Evolutionary conservation across 2,329 filamentous ascomycete genomes (phyloP), one percentile per base, ranked within the genome.

Genomic region (Zalaria sp.): DNA sequence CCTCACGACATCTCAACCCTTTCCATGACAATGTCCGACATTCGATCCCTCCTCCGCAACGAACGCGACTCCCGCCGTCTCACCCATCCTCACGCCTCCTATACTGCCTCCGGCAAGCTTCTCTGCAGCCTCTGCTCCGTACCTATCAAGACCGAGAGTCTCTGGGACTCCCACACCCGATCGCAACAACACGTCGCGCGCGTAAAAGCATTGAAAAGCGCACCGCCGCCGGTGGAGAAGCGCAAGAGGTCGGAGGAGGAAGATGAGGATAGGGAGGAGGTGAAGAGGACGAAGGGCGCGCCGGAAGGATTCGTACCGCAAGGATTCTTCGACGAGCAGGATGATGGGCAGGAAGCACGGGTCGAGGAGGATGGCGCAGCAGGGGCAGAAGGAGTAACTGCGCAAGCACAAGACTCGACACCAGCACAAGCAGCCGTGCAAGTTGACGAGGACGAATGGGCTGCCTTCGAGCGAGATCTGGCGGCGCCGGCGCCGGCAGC

Each of bases 381-480:
- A 10, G 34, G 37, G n/a, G 6, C 11, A 11, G 40, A 41, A 37
- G 31, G 27, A 27, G 42, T 8, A 3, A 5, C 8, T n/a, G 18
- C 18, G 34, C 5, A 27, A 38, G 5, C 34, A 37, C 29, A 36
- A n/a, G n/a, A 39, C 28, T 18, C 4, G 18, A 36, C 25, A 3
- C 28, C 40, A 4, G 28, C 37, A 4, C 34, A 35, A 37, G 39
- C 39, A 10, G 29, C 34, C 4, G 7, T 37, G 35, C 34, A 26
- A 28, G 35, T 84, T 5, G 77, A 88, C 56, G 84, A 93, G 54
- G 76, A 80, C 41, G 83, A 91, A 60, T 91, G 83, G 83, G 81
- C 83, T 2, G 83, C 84, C 5, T 93, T 93, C 56, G 81, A 94
- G 57, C 82, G 83, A 3, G 84, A 93, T 41, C 78, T 93, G 42